These are phyloP conservation scores for Blastomyces percursus DNA, from an alignment of 2,329 filamentous ascomycete species.

Conservation along the genomic window DNA sequence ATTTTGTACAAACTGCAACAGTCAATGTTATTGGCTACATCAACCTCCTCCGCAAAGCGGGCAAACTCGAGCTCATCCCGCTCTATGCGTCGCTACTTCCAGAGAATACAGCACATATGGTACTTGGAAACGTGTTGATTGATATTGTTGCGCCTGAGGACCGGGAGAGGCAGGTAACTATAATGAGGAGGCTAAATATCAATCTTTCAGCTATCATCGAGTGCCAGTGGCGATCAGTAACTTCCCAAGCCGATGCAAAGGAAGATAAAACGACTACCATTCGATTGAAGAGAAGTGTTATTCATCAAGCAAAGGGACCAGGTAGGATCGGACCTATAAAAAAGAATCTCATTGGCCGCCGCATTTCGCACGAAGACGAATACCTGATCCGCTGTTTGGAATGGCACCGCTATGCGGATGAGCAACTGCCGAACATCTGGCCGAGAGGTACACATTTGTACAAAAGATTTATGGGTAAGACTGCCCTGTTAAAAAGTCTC, in stretches of 20 bases:
- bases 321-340: constrained; percentile 54
- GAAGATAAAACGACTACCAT: constrained; percentile 23
- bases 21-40: constrained; percentile 68
- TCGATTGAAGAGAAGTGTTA: constrained; percentile 36
- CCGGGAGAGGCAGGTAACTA: constrained; percentile 56
- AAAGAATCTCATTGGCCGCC: constrained; percentile 58
- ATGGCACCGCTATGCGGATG: constrained; percentile 69
- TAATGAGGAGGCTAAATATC: constrained; percentile 66
- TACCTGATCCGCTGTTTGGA: constrained; percentile 70
- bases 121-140: constrained; percentile 66
- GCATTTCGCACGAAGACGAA: constrained; percentile 50
- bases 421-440: constrained; percentile 61
- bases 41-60: constrained; percentile 60
- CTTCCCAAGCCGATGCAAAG: constrained; percentile 25
- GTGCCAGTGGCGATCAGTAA: constrained; percentile 47
- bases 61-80: constrained; percentile 68
- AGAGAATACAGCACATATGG: constrained; percentile 52
- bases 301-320: constrained; percentile 39
- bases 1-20: constrained; percentile 52
- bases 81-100: constrained; percentile 76
- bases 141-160: constrained; percentile 56
- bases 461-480: constrained; percentile 72
- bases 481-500: neutral
- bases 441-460: constrained; percentile 60
- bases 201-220: constrained; percentile 63